Percentiles rank a stretch among this genome's conserved stretches.
Evolutionary conservation across 176 grass and related monocot genomes (phyloP).

Genomic region (Musa itinerans): DNA sequence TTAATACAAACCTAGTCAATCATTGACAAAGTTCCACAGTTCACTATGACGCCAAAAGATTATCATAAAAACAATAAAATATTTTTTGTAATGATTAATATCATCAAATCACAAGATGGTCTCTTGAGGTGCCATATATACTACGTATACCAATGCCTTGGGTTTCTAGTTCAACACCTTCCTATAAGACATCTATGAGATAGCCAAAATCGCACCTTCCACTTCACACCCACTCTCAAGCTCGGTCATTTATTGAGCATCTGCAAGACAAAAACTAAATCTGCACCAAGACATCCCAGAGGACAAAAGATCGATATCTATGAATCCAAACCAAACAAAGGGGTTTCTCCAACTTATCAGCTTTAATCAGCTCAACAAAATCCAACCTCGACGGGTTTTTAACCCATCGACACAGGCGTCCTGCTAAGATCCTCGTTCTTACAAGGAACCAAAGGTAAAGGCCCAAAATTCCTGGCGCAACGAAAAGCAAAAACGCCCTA

Average conservation of each 20-base stretch:
- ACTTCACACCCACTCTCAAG: not conserved
- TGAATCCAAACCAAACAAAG: not conserved
- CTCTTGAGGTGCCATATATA: not conserved
- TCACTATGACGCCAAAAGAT: not conserved
- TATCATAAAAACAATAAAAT: not conserved
- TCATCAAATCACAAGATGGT: not conserved
- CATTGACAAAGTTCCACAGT: not conserved
- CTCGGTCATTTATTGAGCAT: not conserved
- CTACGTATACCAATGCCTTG: not conserved
- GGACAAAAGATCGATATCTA: not conserved
- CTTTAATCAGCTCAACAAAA: not conserved
- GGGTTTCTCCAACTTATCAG: not conserved
- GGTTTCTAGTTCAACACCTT: not conserved
- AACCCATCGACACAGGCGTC: not conserved
- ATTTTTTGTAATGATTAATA: not conserved
- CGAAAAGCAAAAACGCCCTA: not conserved
- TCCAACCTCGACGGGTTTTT: not conserved
- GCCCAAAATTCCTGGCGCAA: not conserved
- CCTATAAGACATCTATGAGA: not conserved
- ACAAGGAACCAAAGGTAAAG: not conserved
- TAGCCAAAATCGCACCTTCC: not conserved
- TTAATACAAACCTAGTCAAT: not conserved
- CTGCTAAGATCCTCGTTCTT: not conserved
- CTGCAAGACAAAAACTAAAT: not conserved
- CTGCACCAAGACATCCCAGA: not conserved